Percentiles rank a stretch among this genome's conserved stretches.
These are phyloP conservation scores for Boletus rufocinnamomeus DNA, from an alignment of 768 basidiomycete genomes.

Conservation along the genomic window DNA sequence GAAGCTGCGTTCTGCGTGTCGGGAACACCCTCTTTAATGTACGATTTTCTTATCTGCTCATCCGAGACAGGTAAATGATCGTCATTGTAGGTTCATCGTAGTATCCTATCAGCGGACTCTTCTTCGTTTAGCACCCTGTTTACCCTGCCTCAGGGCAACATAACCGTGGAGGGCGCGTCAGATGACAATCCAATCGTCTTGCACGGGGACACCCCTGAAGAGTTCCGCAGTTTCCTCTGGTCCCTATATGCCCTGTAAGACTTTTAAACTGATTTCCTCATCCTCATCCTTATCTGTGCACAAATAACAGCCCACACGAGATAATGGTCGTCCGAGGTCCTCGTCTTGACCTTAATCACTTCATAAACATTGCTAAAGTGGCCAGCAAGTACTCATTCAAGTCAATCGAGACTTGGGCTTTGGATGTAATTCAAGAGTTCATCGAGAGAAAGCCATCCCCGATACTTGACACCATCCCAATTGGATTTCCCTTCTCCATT, in stretches of 20 bases:
- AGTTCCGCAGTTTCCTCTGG: conserved; percentile 77
- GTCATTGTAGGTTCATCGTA: conserved; percentile 52
- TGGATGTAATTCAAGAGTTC: conserved; percentile 71
- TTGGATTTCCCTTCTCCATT: conserved; percentile 26
- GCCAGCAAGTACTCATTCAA: conserved; percentile 78
- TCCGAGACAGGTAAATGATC: conserved; percentile 3
- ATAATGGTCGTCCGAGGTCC: conserved; percentile 49
- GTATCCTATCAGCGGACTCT: conserved; percentile 60
- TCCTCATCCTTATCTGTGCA: neutral
- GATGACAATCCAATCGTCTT: conserved; percentile 69
- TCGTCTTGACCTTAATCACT: conserved; percentile 50
- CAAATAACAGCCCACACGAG: conserved; percentile 57
- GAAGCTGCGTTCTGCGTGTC: conserved; percentile 66
- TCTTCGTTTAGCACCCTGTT: conserved; percentile 71
- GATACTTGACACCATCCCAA: conserved; percentile 45
- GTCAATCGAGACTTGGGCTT: conserved; percentile 71
- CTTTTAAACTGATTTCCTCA: neutral
- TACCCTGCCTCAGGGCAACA: conserved; percentile 59
- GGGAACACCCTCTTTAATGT: conserved; percentile 71
- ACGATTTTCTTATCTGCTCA: conserved; percentile 24
- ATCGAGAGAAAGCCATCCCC: conserved; percentile 60
- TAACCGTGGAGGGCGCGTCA: conserved; percentile 54
- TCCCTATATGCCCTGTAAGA: conserved; percentile 74
- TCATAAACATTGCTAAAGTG: conserved; percentile 64
- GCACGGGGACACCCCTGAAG: conserved; percentile 58